Evolutionary conservation across 2,329 filamentous ascomycete genomes (phyloP).

Genomic region (Furcasterigmium sp.): DNA sequence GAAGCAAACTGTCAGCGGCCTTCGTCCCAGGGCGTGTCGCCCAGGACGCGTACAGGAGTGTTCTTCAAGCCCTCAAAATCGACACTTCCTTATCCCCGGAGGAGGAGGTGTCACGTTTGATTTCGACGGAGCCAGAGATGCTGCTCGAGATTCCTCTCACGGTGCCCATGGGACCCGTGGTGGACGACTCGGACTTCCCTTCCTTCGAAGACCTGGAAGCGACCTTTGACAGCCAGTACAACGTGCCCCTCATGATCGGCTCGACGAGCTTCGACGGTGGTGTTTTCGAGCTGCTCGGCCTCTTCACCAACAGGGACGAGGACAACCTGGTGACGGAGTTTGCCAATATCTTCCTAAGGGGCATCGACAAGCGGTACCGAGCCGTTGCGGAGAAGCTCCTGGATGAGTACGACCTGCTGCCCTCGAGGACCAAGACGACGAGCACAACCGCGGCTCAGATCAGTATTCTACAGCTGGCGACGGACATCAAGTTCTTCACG

Average conservation of each 20-base stretch:
- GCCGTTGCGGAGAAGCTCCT: background rate
- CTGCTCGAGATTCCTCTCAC: background rate
- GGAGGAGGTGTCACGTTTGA: background rate
- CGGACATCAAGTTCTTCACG: constrained; percentile 3
- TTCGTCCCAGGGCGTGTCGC: background rate
- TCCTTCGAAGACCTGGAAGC: constrained; percentile 1
- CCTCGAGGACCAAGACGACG: background rate
- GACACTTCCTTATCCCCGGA: background rate
- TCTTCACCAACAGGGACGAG: background rate
- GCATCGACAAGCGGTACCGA: background rate
- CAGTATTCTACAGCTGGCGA: constrained; percentile 1
- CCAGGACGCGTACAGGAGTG: background rate
- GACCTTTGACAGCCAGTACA: background rate
- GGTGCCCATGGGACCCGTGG: constrained; percentile 1
- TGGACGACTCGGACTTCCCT: constrained; percentile 1
- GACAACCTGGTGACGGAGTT: background rate
- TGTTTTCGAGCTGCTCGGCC: background rate
- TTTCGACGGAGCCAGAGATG: background rate
- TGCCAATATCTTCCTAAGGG: background rate
- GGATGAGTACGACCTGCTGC: background rate
- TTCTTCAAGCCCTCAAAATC: background rate
- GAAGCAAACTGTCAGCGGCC: background rate
- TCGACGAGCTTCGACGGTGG: background rate
- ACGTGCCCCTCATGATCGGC: background rate
- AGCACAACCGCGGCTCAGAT: background rate